phyloP scores from a whole-genome alignment of 441 rosid species.

The Sinapis alba region DNA sequence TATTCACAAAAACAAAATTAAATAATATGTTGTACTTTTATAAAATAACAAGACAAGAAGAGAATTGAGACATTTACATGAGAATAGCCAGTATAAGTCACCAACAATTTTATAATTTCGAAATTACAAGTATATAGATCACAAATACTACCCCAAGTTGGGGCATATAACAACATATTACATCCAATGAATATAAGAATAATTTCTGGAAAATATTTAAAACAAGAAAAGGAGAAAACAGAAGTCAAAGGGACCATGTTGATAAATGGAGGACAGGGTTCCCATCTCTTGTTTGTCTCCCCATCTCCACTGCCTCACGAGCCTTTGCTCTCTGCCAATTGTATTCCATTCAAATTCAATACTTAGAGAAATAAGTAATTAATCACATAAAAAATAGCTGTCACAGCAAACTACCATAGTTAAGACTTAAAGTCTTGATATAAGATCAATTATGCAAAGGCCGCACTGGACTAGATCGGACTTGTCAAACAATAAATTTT shows the following conservation, averaged over 20 bases:
- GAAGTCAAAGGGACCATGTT: constrained; percentile 52
- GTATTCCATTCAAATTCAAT: constrained; percentile 11
- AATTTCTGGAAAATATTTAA: background rate
- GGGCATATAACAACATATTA: constrained; percentile 16
- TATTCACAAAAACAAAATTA: background rate
- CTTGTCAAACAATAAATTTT: constrained; percentile 6
- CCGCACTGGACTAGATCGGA: background rate
- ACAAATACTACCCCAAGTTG: constrained; percentile 29
- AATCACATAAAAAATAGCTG: background rate
- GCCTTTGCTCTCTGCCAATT: constrained; percentile 58
- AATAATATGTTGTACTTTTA: background rate
- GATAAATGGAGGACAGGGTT: constrained; percentile 44
- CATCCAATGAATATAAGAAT: constrained; percentile 27
- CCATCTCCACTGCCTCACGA: constrained; percentile 52
- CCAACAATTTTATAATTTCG: constrained; percentile 17
- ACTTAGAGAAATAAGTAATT: background rate
- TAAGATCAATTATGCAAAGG: background rate
- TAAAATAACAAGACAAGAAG: background rate
- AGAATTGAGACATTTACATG: background rate
- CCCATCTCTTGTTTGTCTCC: constrained; percentile 54
- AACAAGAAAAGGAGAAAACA: constrained; percentile 25
- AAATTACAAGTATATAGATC: constrained; percentile 34
- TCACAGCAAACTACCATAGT: background rate
- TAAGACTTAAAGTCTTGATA: background rate
- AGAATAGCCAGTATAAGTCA: constrained; percentile 20